Conservation (phyloP, 2,329 filamentous ascomycete genomes). For the Xylariaceae sp. region DNA sequence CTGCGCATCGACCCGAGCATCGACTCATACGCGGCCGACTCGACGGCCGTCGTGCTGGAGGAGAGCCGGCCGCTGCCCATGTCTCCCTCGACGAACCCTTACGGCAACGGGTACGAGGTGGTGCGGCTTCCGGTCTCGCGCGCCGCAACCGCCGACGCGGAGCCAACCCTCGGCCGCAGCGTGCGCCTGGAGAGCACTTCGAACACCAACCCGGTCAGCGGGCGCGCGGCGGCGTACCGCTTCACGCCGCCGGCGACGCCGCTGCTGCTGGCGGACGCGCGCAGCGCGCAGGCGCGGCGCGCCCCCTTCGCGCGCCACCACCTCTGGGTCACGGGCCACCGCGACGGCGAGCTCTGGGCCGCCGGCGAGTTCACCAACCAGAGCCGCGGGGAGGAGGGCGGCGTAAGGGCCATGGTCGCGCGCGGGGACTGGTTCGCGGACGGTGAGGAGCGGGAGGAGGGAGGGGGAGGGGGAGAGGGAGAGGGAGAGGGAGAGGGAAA, state of each 20-base stretch:
- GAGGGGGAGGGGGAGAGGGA: no score
- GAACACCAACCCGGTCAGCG: constrained; percentile 38
- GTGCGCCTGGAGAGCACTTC: constrained; percentile 41
- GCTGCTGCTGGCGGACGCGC: constrained; percentile 37
- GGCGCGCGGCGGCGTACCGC: constrained; percentile 43
- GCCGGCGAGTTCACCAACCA: constrained; percentile 46
- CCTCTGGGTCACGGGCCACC: constrained; percentile 41
- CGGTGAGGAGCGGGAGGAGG: constrained; percentile 5
- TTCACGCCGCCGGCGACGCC: constrained; percentile 37
- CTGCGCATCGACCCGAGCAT: constrained; percentile 56
- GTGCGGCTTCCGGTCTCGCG: constrained; percentile 37
- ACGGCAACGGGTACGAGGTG: constrained; percentile 54
- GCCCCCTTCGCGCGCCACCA: constrained; percentile 39
- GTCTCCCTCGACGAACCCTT: constrained; percentile 48
- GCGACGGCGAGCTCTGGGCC: constrained; percentile 42
- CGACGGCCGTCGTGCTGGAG: constrained; percentile 23
- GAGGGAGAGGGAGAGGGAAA: constrained; percentile 11
- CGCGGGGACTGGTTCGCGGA: constrained; percentile 39
- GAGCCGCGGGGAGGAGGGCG: constrained; percentile 33
- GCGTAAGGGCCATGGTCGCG: constrained; percentile 38
- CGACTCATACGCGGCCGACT: constrained; percentile 29
- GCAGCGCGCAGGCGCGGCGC: constrained; percentile 34
- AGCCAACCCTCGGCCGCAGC: constrained; percentile 42
- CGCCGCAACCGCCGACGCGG: constrained; percentile 43
- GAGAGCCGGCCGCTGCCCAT: constrained; percentile 24